Percentiles rank a stretch among this genome's conserved stretches.
phyloP scores from a whole-genome alignment of 108 stramenopile genomes.

The Poteriospumella lacustris region DNA sequence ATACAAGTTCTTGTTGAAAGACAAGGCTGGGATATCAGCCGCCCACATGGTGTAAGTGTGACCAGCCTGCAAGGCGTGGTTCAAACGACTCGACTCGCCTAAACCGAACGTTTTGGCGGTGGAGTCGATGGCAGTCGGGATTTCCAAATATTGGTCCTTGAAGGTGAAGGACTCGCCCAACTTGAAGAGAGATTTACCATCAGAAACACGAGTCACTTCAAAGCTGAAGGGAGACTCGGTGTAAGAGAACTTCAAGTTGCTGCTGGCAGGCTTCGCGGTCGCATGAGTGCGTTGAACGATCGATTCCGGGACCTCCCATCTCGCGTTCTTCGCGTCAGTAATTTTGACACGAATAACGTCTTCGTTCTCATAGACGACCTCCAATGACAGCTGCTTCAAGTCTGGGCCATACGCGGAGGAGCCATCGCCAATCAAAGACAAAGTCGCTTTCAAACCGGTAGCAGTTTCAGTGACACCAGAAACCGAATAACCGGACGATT shows the following conservation, averaged over 20 bases:
- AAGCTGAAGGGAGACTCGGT: conserved; percentile 4
- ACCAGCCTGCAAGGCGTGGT: not conserved
- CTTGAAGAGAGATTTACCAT: conserved; percentile 5
- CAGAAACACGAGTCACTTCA: not conserved
- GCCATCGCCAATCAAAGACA: not conserved
- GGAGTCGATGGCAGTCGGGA: conserved; percentile 12
- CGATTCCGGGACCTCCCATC: conserved; percentile 23
- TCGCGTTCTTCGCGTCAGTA: not conserved
- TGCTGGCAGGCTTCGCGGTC: not conserved
- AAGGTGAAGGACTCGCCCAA: not conserved
- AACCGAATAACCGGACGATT: not conserved
- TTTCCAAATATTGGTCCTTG: conserved; percentile 32
- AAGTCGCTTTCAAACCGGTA: not conserved
- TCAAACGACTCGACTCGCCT: conserved; percentile 26
- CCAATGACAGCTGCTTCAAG: not conserved
- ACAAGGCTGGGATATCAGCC: conserved; percentile 22
- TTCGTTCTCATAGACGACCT: not conserved
- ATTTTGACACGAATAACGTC: conserved; percentile 16
- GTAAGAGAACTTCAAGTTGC: conserved; percentile 1
- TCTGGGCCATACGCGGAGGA: conserved; percentile 5
- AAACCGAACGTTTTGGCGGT: conserved; percentile 29
- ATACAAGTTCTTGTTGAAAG: conserved; percentile 32
- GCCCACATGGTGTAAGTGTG: conserved; percentile 40
- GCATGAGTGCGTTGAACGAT: not conserved
- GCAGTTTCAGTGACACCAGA: not conserved